A percentile compares a stretch with the other conserved stretches of the same genome.
Conservation (phyloP, 805 yeast genomes). For the Pichia insulana region DNA sequence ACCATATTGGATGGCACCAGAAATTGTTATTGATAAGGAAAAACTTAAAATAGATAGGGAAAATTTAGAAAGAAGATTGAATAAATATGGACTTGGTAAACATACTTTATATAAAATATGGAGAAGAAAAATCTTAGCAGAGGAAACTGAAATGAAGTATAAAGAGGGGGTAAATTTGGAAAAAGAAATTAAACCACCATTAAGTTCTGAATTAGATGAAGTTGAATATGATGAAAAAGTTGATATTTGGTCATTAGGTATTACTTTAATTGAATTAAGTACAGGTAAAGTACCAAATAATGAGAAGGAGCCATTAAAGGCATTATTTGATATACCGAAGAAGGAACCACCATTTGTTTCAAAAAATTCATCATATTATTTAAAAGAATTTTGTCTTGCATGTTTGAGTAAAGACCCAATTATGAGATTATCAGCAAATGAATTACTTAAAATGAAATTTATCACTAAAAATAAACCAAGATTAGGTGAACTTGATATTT, state of each 20-base stretch:
- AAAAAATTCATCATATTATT: conserved; percentile 31
- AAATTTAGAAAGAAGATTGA: conserved; percentile 7
- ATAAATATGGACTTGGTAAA: conserved; percentile 6
- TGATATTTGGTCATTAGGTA: conserved; percentile 95
- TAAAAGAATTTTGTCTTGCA: conserved; percentile 47
- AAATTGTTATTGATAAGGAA: conserved; percentile 46
- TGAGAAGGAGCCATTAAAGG: conserved; percentile 67
- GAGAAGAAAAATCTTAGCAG: conserved; percentile 5
- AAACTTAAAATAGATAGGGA: conserved; percentile 7
- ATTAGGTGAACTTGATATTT: conserved; percentile 15
- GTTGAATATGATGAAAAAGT: conserved; percentile 76
- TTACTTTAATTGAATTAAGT: conserved; percentile 78
- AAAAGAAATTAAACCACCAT: not conserved
- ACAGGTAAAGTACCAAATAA: conserved; percentile 78
- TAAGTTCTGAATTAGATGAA: conserved; percentile 6
- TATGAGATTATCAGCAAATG: conserved; percentile 52
- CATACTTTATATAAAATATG: conserved; percentile 9
- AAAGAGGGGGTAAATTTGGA: not conserved
- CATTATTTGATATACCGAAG: conserved; percentile 61
- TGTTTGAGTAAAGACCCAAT: conserved; percentile 65
- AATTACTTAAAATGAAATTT: conserved; percentile 47
- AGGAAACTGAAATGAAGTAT: not conserved
- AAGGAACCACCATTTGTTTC: conserved; percentile 50
- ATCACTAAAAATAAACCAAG: conserved; percentile 31
- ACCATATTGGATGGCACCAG: conserved; percentile 88